Evolutionary conservation across 257 asterid species (phyloP), one percentile per base, ranked within the genome.

Genomic region (Coffea eugenioides): DNA sequence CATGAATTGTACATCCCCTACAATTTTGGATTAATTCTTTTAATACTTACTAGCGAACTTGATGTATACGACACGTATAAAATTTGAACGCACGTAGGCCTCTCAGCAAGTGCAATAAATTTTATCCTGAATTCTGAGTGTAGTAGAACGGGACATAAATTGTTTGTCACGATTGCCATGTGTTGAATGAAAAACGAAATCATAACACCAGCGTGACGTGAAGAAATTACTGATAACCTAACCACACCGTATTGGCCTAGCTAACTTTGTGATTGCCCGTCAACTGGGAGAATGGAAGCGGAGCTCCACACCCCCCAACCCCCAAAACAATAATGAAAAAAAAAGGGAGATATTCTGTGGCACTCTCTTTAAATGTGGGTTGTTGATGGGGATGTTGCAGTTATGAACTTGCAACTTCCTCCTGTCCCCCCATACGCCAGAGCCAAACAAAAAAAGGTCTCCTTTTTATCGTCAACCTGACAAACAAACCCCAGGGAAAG

Each of bases 161-260:
- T 45, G 4, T 36, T 36, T 45, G 21, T 46, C 79, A 65, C 31
- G 74, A 48, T n/a, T 69, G 76, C 6, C 70, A 78, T 66, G 36
- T n/a, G 77, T 56, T 14, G 51, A 59, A 45, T 13, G 73, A 34
- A 69, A 52, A 59, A 69, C 43, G 69, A 72, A 46, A 12, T 79
- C 75, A 82, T 76, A 83, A 69, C 61, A 80, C 23, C 73, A 79
- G 84, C 82, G 77, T 82, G 80, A 67, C 78, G 48, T 36, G 88
- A 71, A 80, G 85, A 88, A 86, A 87, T 91, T 89, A 91, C 85
- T 87, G 96, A 86, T 90, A 81, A 91, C 97, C 96, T 90, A 92
- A 86, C 93, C 80, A 82, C 49, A 70, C 39, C 36, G 77, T 74
- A 39, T 46, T 74, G 80, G 73, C 80, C 80, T 49, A 49, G 14